phyloP scores from a whole-genome alignment of 1,284 basidiomycete species.

The Ustanciosporium gigantosporum region DNA sequence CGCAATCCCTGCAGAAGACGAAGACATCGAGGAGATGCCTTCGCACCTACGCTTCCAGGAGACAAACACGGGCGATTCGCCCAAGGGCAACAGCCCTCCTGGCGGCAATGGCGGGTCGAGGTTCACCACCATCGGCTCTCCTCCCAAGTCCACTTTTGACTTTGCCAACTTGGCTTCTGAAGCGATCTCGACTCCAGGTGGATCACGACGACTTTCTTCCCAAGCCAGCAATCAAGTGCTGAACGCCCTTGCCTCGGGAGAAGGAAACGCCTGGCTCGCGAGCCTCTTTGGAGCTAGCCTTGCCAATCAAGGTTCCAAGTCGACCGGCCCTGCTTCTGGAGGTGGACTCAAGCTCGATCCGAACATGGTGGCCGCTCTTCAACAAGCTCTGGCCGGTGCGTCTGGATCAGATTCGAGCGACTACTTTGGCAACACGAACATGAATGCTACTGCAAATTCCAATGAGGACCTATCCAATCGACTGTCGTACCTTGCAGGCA shows the following conservation, averaged over 20 bases:
- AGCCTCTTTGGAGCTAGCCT: constrained; percentile 42
- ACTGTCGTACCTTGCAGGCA: constrained; percentile 16
- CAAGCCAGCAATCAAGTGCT: constrained; percentile 48
- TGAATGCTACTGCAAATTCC: neutral
- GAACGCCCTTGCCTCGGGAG: constrained; percentile 45
- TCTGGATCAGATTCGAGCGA: constrained; percentile 2
- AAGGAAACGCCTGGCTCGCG: constrained; percentile 48
- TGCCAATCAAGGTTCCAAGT: constrained; percentile 26
- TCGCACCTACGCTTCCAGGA: constrained; percentile 36
- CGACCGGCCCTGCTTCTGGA: constrained; percentile 20
- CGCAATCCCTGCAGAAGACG: constrained; percentile 25
- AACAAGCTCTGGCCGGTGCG: constrained; percentile 31
- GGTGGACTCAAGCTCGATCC: constrained; percentile 49
- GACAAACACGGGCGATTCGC: constrained; percentile 24
- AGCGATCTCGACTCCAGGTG: constrained; percentile 37
- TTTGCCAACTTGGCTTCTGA: constrained; percentile 26
- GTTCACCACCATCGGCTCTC: constrained; percentile 32
- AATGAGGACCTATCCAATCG: constrained; percentile 14
- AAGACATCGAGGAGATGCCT: constrained; percentile 45
- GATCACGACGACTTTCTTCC: constrained; percentile 25
- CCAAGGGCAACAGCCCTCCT: constrained; percentile 10
- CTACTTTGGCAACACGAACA: constrained; percentile 13
- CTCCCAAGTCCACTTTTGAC: constrained; percentile 10
- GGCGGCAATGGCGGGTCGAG: constrained; percentile 16
- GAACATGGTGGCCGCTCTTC: constrained; percentile 45